Conservation (phyloP, 805 yeast genomes). For the Saccharomycopsis sp. region DNA sequence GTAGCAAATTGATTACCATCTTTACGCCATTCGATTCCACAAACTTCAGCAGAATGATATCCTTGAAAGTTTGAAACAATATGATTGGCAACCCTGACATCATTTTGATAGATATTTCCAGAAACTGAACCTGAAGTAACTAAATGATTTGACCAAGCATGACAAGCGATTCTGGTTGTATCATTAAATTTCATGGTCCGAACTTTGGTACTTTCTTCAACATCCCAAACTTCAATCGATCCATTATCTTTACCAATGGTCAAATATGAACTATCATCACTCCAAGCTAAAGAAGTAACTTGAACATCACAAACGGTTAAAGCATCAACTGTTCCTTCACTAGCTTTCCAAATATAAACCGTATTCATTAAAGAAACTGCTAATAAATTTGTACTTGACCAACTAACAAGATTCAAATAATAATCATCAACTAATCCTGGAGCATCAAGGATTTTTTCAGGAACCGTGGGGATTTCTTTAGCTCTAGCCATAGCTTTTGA, state of each 20-base stretch:
- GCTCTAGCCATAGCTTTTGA: constrained; percentile 33
- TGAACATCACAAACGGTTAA: constrained; percentile 48
- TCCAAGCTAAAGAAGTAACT: constrained; percentile 79
- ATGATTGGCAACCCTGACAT: constrained; percentile 81
- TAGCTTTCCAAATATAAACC: constrained; percentile 88
- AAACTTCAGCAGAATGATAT: constrained; percentile 74
- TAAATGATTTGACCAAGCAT: constrained; percentile 74
- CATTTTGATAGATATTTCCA: constrained; percentile 80
- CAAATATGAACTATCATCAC: constrained; percentile 78
- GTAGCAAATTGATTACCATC: constrained; percentile 83
- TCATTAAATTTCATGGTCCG: constrained; percentile 62
- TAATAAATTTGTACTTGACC: constrained; percentile 73
- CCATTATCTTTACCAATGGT: constrained; percentile 82
- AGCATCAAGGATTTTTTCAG: constrained; percentile 89
- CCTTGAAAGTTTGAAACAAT: constrained; percentile 41
- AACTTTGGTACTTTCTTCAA: constrained; percentile 58
- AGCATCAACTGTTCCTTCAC: constrained; percentile 62
- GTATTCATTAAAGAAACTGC: constrained; percentile 81
- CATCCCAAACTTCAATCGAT: constrained; percentile 84
- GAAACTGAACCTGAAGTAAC: constrained; percentile 77
- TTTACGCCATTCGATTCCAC: constrained; percentile 77
- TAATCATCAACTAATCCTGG: constrained; percentile 93
- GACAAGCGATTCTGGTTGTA: constrained; percentile 65
- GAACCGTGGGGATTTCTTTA: constrained; percentile 73
- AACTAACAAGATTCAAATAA: constrained; percentile 73